phyloP scores from a whole-genome alignment of 2,329 filamentous ascomycete genomes.

The Fonsecaea nubica region DNA sequence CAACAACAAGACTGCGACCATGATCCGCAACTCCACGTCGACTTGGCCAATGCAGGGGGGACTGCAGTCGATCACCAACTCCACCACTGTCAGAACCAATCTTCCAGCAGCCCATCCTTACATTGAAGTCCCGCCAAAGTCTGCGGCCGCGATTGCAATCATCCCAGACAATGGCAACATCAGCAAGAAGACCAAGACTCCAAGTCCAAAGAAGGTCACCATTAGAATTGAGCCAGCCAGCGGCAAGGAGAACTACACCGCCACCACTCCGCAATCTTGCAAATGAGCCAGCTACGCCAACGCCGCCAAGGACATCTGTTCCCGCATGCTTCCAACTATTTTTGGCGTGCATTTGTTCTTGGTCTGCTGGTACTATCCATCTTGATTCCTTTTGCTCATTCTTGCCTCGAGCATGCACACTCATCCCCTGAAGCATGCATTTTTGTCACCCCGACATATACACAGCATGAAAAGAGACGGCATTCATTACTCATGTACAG shows the following conservation, averaged over 20 bases:
- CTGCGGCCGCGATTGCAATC: slow-evolving; percentile 44
- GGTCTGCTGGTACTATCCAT: slow-evolving; percentile 30
- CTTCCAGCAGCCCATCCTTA: slow-evolving; percentile 35
- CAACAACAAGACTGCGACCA: slow-evolving; percentile 47
- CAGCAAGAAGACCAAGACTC: slow-evolving; percentile 45
- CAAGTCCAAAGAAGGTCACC: slow-evolving; percentile 51
- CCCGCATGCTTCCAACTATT: slow-evolving; percentile 24
- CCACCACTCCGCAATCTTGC: slow-evolving; percentile 43
- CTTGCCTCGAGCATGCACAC: slow-evolving; percentile 31
- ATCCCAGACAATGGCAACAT: slow-evolving; percentile 41
- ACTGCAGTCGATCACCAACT: slow-evolving; percentile 49
- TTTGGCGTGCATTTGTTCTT: slow-evolving; percentile 34
- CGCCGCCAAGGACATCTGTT: slow-evolving; percentile 26
- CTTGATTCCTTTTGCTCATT: slow-evolving; percentile 34
- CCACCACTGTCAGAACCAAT: slow-evolving; percentile 41
- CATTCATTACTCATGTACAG: slow-evolving; percentile 25
- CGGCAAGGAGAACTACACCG: slow-evolving; percentile 48
- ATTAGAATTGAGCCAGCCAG: slow-evolving; percentile 48
- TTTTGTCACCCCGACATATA: slow-evolving; percentile 21
- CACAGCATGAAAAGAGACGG: slow-evolving; percentile 16
- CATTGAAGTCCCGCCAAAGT: slow-evolving; percentile 47
- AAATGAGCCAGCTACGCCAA: slow-evolving; percentile 29
- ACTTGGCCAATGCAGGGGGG: slow-evolving; percentile 48
- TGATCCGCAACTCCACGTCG: slow-evolving; percentile 41
- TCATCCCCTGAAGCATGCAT: slow-evolving; percentile 22